phyloP scores from a whole-genome alignment of 495 filamentous ascomycete species.

The Pyronema omphalodes region DNA sequence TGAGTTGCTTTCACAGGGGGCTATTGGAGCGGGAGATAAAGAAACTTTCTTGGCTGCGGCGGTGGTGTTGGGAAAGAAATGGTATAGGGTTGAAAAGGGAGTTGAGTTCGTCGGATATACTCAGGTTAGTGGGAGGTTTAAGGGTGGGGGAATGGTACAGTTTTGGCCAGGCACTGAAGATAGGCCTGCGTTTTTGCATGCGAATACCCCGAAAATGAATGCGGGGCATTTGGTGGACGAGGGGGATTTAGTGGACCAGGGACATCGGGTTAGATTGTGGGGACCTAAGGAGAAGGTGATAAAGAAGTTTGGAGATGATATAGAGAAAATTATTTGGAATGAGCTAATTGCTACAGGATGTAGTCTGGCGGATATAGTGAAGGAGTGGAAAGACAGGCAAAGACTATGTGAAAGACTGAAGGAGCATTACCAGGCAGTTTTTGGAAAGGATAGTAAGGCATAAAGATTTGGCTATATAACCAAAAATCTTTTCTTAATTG shows the following conservation, averaged over 20 bases:
- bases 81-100: slow-evolving; percentile 33
- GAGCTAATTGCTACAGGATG: slow-evolving; percentile 25
- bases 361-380: slow-evolving; percentile 12
- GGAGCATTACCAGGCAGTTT: slow-evolving; percentile 1
- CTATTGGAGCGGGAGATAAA: slow-evolving; percentile 43
- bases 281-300: slow-evolving; percentile 25
- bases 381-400: slow-evolving; percentile 2
- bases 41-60: slow-evolving; percentile 45
- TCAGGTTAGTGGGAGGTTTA: slow-evolving; percentile 1
- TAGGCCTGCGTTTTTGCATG: slow-evolving; percentile 35
- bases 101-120: slow-evolving; percentile 27
- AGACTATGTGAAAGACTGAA: slow-evolving; percentile 1
- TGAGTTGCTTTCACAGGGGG: slow-evolving; percentile 37
- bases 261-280: slow-evolving; percentile 17
- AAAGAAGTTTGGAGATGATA: slow-evolving; percentile 27
- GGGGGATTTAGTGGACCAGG: slow-evolving; percentile 7
- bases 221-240: slow-evolving; percentile 19
- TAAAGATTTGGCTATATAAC: too few species aligned
- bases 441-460: neutral
- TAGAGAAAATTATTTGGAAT: slow-evolving; percentile 34
- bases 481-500: too few species aligned
- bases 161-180: slow-evolving; percentile 32
- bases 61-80: slow-evolving; percentile 30
- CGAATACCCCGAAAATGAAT: slow-evolving; percentile 38
- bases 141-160: slow-evolving; percentile 29